Percentiles rank a stretch among this genome's conserved stretches.
Evolutionary conservation across 2,329 filamentous ascomycete genomes (phyloP).

Genomic region (Claviceps quebecensis): DNA sequence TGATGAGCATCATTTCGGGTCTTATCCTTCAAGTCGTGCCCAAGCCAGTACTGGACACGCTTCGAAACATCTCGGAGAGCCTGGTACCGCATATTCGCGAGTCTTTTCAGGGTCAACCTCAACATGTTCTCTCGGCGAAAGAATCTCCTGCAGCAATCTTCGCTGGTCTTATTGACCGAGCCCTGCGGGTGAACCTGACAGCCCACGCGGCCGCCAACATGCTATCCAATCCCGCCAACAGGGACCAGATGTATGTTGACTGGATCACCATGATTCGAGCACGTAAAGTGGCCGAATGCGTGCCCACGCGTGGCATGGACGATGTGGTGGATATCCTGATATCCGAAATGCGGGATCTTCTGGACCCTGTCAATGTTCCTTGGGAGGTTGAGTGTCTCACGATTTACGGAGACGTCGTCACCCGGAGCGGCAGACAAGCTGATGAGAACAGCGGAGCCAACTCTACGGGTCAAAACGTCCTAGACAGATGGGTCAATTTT

Average conservation of each 20-base stretch:
- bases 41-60: constrained; percentile 70
- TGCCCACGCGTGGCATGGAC: constrained; percentile 51
- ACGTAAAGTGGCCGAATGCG: constrained; percentile 48
- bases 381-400: constrained; percentile 51
- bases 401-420: constrained; percentile 42
- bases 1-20: constrained; percentile 84
- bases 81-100: constrained; percentile 71
- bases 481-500: constrained; percentile 68
- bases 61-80: constrained; percentile 72
- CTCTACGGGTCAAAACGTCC: constrained; percentile 45
- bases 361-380: constrained; percentile 53
- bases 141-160: constrained; percentile 82
- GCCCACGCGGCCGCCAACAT: constrained; percentile 91
- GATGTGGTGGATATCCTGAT: constrained; percentile 50
- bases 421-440: constrained; percentile 29
- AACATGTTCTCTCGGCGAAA: constrained; percentile 76
- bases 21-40: constrained; percentile 85
- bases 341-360: constrained; percentile 52
- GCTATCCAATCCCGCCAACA: constrained; percentile 75
- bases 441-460: constrained; percentile 12
- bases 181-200: constrained; percentile 81
- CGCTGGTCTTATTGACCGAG: constrained; percentile 69
- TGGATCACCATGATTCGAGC: constrained; percentile 58
- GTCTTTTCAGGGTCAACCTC: constrained; percentile 72
- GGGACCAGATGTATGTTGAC: constrained; percentile 91